phyloP scores from a whole-genome alignment of 495 filamentous ascomycete species.

The Xylaria castorea region DNA sequence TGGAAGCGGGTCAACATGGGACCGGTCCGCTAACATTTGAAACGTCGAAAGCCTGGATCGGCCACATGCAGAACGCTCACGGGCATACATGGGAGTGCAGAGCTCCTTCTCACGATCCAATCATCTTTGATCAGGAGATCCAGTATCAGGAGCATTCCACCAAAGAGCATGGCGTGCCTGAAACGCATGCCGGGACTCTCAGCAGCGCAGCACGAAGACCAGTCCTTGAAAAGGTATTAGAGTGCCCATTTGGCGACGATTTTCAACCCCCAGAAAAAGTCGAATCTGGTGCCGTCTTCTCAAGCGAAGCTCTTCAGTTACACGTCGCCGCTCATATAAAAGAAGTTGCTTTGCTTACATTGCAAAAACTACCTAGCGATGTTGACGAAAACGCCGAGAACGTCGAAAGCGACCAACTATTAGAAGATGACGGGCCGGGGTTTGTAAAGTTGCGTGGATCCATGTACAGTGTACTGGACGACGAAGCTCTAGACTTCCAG shows the following conservation, averaged over 20 bases:
- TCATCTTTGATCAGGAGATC: slow-evolving; percentile 39
- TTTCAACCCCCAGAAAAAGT: slow-evolving; percentile 38
- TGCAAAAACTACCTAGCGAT: slow-evolving; percentile 45
- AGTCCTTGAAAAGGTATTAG: slow-evolving; percentile 36
- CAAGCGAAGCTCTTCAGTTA: slow-evolving; percentile 42
- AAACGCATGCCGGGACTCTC: slow-evolving; percentile 36
- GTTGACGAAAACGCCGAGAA: slow-evolving; percentile 35
- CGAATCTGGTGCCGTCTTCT: slow-evolving; percentile 38
- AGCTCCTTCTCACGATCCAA: slow-evolving; percentile 43
- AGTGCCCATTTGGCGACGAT: slow-evolving; percentile 46
- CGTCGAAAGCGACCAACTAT: slow-evolving; percentile 41
- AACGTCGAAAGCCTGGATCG: slow-evolving; percentile 44
- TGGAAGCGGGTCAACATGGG: slow-evolving; percentile 34
- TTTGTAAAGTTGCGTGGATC: slow-evolving; percentile 35
- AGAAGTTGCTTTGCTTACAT: slow-evolving; percentile 44
- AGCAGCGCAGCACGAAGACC: slow-evolving; percentile 42
- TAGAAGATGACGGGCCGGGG: slow-evolving; percentile 36
- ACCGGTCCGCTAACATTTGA: slow-evolving; percentile 40
- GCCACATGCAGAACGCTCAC: slow-evolving; percentile 46
- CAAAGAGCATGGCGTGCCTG: slow-evolving; percentile 42
- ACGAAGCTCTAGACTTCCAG: slow-evolving; percentile 40
- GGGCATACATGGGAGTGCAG: slow-evolving; percentile 46
- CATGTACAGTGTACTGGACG: slow-evolving; percentile 45
- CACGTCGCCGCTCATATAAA: slow-evolving; percentile 46
- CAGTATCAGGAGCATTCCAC: slow-evolving; percentile 42